A percentile compares a stretch with the other conserved stretches of the same genome.
phyloP scores from a whole-genome alignment of 306 rosid species.

The Prunus persica region DNA sequence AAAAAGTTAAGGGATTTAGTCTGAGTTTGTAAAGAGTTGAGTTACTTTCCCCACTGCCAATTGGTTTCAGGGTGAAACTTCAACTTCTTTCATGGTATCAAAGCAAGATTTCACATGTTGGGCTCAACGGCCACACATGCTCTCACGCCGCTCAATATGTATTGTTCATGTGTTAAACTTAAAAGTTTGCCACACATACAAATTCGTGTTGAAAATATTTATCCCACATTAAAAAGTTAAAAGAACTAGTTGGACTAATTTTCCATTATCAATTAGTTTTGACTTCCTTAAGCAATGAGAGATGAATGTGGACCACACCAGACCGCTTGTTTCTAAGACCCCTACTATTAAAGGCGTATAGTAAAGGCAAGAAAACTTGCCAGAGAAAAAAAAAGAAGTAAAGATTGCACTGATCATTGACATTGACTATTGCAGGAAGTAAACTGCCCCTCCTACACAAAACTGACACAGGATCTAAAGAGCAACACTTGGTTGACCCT shows the following conservation, averaged over 20 bases:
- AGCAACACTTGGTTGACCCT: constrained; percentile 13
- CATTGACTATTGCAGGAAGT: background rate
- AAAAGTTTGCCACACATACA: no score
- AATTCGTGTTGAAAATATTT: no score
- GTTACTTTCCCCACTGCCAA: no score
- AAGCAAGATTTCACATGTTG: no score
- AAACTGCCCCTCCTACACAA: background rate
- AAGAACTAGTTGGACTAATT: rapidly evolving
- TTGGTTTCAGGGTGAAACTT: no score
- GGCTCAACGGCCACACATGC: no score
- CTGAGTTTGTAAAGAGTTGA: no score
- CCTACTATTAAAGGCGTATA: background rate
- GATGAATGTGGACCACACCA: background rate
- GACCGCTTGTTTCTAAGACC: background rate
- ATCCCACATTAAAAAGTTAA: no score
- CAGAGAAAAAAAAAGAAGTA: background rate
- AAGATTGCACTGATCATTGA: background rate
- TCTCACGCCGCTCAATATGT: no score
- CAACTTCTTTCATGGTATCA: no score
- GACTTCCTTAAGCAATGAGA: background rate
- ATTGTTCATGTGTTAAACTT: no score
- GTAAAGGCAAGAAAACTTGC: background rate
- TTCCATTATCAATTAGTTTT: no score
- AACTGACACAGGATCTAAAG: constrained; percentile 18
- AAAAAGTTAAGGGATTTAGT: rapidly evolving